Evolutionary conservation across 2,329 filamentous ascomycete species (phyloP).

Genomic region (Pestalotiopsis sp.): DNA sequence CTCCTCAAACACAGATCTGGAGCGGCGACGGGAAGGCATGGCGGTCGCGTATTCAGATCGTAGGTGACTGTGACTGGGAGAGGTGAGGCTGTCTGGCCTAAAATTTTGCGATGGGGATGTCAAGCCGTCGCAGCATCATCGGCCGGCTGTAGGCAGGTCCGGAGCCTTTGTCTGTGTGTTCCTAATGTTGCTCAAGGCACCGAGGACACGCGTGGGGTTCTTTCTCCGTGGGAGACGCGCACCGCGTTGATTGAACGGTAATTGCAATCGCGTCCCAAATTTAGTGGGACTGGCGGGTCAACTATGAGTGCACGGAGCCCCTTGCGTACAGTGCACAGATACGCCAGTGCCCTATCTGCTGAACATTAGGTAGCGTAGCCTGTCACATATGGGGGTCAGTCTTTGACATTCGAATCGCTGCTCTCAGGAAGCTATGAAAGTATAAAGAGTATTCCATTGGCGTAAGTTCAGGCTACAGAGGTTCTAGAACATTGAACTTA

Average conservation of each 20-base stretch:
- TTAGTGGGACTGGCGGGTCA: not conserved
- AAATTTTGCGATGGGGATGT: not conserved
- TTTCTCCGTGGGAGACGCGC: conserved; percentile 1
- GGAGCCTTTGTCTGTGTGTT: not conserved
- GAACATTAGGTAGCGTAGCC: too few species aligned
- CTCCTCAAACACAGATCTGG: conserved; percentile 42
- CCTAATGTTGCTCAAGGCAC: not conserved
- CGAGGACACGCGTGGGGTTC: not conserved
- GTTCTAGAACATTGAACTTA: too few species aligned
- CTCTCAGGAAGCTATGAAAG: too few species aligned
- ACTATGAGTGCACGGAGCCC: not conserved
- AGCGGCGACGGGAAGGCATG: conserved; percentile 40
- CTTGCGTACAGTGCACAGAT: not conserved
- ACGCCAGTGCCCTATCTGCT: too few species aligned
- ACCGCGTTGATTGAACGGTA: conserved; percentile 8
- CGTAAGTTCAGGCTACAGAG: too few species aligned
- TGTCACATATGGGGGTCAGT: too few species aligned
- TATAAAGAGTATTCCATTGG: too few species aligned
- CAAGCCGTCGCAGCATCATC: not conserved
- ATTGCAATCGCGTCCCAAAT: not conserved
- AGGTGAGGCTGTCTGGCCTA: not conserved
- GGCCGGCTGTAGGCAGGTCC: not conserved
- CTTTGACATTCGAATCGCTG: too few species aligned
- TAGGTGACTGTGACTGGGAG: not conserved
- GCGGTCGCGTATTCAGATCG: not conserved